A percentile compares a stretch with the other conserved stretches of the same genome.
phyloP scores from a whole-genome alignment of 2,329 filamentous ascomycete species.

The Laburnicola sp. region DNA sequence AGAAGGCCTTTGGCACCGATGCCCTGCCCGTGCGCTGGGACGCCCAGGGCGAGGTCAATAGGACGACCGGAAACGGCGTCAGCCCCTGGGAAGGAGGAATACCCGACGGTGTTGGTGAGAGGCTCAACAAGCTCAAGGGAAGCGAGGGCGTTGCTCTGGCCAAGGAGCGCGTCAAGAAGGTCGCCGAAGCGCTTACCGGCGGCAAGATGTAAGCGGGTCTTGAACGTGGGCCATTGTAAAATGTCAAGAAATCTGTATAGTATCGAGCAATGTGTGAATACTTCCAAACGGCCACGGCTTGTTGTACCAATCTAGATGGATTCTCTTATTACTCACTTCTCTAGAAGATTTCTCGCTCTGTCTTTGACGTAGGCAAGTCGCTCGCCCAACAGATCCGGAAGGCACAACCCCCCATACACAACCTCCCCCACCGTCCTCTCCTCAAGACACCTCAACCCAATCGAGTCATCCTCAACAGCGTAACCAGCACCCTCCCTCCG shows the following conservation, averaged over 20 bases:
- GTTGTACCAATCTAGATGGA: too few species aligned
- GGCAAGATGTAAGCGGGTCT: slow-evolving; percentile 61
- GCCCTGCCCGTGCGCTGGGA: slow-evolving; percentile 49
- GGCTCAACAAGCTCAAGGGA: slow-evolving; percentile 41
- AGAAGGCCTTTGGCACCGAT: slow-evolving; percentile 72
- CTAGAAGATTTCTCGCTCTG: too few species aligned
- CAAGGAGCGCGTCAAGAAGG: slow-evolving; percentile 62
- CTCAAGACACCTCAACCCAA: too few species aligned
- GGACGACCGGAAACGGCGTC: slow-evolving; percentile 21
- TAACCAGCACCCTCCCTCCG: too few species aligned
- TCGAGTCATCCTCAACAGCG: too few species aligned
- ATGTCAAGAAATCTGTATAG: slow-evolving; percentile 2
- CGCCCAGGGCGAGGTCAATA: slow-evolving; percentile 25
- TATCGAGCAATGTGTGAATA: neutral
- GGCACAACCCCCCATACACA: too few species aligned
- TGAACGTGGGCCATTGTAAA: neutral
- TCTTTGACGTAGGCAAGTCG: too few species aligned
- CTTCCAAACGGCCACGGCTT: neutral
- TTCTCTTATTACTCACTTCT: too few species aligned
- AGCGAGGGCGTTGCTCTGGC: slow-evolving; percentile 49
- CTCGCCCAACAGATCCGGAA: too few species aligned
- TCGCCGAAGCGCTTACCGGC: slow-evolving; percentile 69
- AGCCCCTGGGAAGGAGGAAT: slow-evolving; percentile 38
- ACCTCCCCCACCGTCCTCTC: too few species aligned
- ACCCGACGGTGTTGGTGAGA: slow-evolving; percentile 38